Evolutionary conservation across 495 filamentous ascomycete species (phyloP), one percentile per base, ranked within the genome.

Genomic region (Hyphodiscus hymeniophilus): DNA sequence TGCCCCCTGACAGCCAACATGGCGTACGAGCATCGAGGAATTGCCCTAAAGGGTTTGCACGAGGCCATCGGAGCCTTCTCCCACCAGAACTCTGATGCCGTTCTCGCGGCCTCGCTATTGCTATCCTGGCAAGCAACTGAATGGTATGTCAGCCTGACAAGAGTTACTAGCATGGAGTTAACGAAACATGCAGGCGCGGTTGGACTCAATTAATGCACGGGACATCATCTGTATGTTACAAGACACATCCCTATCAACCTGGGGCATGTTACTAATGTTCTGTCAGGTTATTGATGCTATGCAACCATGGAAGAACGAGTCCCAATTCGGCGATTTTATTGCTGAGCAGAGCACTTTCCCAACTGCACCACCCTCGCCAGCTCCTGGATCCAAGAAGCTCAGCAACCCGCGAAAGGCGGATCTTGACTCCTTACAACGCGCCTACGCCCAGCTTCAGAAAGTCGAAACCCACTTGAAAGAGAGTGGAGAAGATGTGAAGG

Each of bases 71-170:
- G 80, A 24, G 71, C 73, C 20, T 97, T 97, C 66, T 95, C 87
- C 7, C 80, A 75, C 54, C 80, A 82, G 32, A 96, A 89, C 56
- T 89, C 86, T 12, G 91, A 98, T 66, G 87, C 91, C 30, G 82
- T 95, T 47, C 75, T 98, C 23, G 92, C 90, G 42, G 87, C 92
- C 21, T 97, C 90, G 11, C 80, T 95, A 28, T 74, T 97, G 40
- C 72, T 98, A 36, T 91, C 91, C 38, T 98, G 94, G 94, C 92
- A 97, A 68, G 85, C 87, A 49, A 89, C 82, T 54, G 92, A 97
- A 68, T 96, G 89, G 92, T 95, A 72, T 74, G 87, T 73, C 57
- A 33, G 31, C 42, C 36, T 47, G 45, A 36, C 41, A 43, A 32
- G 39, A 48, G 22, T 41, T 46, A 48, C 45, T 30, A 45, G 30